phyloP scores from a whole-genome alignment of 163 green algal genomes.

The Volvox carteri region DNA sequence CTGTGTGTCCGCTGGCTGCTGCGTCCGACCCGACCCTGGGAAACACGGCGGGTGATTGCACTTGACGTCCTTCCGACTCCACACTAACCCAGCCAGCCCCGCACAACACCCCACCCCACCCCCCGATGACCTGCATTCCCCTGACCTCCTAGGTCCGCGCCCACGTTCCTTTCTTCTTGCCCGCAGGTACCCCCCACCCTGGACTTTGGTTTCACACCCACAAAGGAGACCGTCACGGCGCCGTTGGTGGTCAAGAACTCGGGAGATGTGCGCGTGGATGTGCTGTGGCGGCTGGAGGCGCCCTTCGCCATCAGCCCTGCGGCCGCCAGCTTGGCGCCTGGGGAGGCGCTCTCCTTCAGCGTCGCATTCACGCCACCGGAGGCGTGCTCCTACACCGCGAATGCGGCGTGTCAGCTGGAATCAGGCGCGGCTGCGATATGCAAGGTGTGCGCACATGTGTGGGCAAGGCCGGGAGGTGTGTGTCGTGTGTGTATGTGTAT shows the following conservation, averaged over 20 bases:
- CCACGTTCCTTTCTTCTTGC: too few relatives aligned
- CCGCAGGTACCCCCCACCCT: conserved; percentile 67
- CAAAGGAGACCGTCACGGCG: conserved; percentile 58
- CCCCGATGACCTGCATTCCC: too few relatives aligned
- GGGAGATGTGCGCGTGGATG: conserved; percentile 71
- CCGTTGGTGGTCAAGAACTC: conserved; percentile 72
- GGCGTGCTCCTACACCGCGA: conserved; percentile 70
- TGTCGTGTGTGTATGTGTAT: too few relatives aligned
- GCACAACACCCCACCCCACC: too few relatives aligned
- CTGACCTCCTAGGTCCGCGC: too few relatives aligned
- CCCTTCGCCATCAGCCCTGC: conserved; percentile 75
- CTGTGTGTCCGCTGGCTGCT: too few relatives aligned
- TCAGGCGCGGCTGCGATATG: conserved; percentile 63
- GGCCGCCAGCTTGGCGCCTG: conserved; percentile 61
- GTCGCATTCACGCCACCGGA: conserved; percentile 76
- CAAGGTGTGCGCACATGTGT: conserved; percentile 62
- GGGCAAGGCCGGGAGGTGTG: too few relatives aligned
- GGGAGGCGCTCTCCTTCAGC: conserved; percentile 59
- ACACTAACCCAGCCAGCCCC: too few relatives aligned
- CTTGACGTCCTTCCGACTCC: too few relatives aligned
- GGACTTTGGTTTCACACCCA: conserved; percentile 76
- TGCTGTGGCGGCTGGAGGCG: conserved; percentile 72
- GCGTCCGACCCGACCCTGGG: too few relatives aligned
- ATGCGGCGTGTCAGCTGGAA: conserved; percentile 69
- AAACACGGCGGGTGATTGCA: too few relatives aligned